Percentiles rank a stretch among this genome's conserved stretches.
Conservation (phyloP, 106 monocot genomes). For the Iris macrosiphon region DNA sequence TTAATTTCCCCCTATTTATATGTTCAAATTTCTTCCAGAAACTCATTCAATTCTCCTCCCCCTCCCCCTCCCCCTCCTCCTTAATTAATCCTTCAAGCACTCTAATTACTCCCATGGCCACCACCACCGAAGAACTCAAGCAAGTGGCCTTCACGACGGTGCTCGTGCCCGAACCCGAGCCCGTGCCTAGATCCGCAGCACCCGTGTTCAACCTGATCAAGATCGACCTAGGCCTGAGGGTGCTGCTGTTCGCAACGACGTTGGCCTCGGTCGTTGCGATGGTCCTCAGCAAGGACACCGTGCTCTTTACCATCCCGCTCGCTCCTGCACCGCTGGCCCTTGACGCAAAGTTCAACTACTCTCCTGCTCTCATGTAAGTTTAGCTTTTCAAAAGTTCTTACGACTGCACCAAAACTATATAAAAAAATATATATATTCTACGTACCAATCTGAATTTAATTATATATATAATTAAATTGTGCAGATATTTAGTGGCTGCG, state of each 20-base stretch:
- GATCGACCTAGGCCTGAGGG: constrained; percentile 24
- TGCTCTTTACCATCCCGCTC: neutral
- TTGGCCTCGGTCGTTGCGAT: constrained; percentile 24
- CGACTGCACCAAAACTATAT: no score
- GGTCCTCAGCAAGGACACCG: constrained; percentile 35
- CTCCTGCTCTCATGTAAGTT: constrained; percentile 55
- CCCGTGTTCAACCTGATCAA: constrained; percentile 17
- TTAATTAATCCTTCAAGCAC: no score
- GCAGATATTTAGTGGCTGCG: constrained; percentile 46
- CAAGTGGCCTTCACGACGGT: neutral
- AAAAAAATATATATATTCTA: no score
- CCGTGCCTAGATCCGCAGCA: neutral
- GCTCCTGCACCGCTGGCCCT: neutral
- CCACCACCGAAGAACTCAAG: constrained; percentile 1
- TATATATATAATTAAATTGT: neutral
- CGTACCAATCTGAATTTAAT: neutral
- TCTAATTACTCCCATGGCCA: constrained; percentile 3
- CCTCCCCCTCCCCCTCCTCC: no score
- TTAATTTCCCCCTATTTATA: no score
- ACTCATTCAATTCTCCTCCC: no score
- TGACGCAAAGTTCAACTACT: constrained; percentile 48
- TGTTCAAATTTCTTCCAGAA: no score
- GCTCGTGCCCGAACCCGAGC: neutral
- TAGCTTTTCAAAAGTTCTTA: no score
- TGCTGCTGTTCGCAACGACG: constrained; percentile 26